Evolutionary conservation across 345 rosid genomes (phyloP), one percentile per base, ranked within the genome.

Genomic region (Mallotus nudiflorus): DNA sequence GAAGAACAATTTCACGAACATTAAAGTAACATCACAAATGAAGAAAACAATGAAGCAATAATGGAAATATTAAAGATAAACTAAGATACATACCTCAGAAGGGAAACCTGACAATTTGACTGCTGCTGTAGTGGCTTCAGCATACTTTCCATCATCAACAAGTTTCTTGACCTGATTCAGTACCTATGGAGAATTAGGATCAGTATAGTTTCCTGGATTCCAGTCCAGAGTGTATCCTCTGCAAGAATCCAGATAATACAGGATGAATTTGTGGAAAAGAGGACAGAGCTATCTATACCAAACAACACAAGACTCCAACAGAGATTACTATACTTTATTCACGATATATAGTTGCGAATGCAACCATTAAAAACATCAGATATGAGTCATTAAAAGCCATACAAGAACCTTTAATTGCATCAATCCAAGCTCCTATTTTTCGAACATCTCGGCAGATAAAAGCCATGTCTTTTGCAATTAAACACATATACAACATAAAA

Each of bases 211-310:
- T n/a, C 86, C 86, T 3, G 95, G 48, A 62, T 81, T 53, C 98
- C 97, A 9, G 96, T 91, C 97, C 97, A 91, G 14, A 91, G 83
- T 5, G 97, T 88, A 66, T 91, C 98, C 85, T 90, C 95, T 94
- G 62, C 70, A 83, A 67, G 25, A n/a, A 71, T 37, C 4, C 18
- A 48, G 52, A n/a, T 42, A 15, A 58, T 16, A 15, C 25, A 29
- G 27, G 52, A 57, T 31, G 45, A 65, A 15, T 20, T 53, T 31
- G 22, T 2, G 11, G 13, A 31, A 58, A 16, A 13, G 24, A 27
- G 58, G 14, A 3, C 63, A 27, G 42, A 29, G 18, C n/a, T 35
- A 39, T 68, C 49, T 45, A 29, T 22, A 31, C 42, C 25, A 18
- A 27, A 28, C 27, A 40, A 58, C 16, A 35, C 33, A 24, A 22